Percentiles rank a stretch among this genome's conserved stretches.
phyloP scores from a whole-genome alignment of 192 early-diverging fungal genomes.

The Rhizoclosmatium globosum region DNA sequence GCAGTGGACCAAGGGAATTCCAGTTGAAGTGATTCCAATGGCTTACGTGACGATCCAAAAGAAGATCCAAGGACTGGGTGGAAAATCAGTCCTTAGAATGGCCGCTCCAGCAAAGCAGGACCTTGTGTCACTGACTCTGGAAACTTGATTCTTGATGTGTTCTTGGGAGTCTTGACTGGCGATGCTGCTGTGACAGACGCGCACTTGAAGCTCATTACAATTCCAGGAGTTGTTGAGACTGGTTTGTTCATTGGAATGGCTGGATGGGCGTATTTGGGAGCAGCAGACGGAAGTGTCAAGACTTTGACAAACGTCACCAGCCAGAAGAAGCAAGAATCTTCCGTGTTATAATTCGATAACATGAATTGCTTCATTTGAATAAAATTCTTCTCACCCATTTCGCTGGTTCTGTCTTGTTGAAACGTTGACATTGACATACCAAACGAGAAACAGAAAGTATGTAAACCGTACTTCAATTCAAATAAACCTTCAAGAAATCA shows the following conservation, averaged over 20 bases:
- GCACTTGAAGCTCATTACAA: constrained; percentile 66
- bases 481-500: too few relatives aligned
- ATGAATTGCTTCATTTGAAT: neutral
- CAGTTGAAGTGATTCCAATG: constrained; percentile 89
- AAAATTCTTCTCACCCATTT: neutral
- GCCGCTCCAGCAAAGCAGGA: constrained; percentile 84
- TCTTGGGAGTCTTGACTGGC: constrained; percentile 71
- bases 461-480: too few relatives aligned
- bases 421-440: too few relatives aligned
- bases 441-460: too few relatives aligned
- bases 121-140: constrained; percentile 95
- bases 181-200: constrained; percentile 71
- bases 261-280: constrained; percentile 84
- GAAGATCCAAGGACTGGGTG: constrained; percentile 52
- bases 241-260: constrained; percentile 93
- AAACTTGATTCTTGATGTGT: constrained; percentile 85
- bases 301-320: neutral
- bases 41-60: constrained; percentile 73
- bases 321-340: constrained; percentile 6
- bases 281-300: constrained; percentile 62
- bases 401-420: neutral
- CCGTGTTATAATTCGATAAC: neutral
- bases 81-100: constrained; percentile 78
- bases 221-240: constrained; percentile 92
- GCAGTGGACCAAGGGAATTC: constrained; percentile 89